Base-by-base conservation (phyloP, 2,329 filamentous ascomycete species). In the Scedosporium aurantiacum region DNA sequence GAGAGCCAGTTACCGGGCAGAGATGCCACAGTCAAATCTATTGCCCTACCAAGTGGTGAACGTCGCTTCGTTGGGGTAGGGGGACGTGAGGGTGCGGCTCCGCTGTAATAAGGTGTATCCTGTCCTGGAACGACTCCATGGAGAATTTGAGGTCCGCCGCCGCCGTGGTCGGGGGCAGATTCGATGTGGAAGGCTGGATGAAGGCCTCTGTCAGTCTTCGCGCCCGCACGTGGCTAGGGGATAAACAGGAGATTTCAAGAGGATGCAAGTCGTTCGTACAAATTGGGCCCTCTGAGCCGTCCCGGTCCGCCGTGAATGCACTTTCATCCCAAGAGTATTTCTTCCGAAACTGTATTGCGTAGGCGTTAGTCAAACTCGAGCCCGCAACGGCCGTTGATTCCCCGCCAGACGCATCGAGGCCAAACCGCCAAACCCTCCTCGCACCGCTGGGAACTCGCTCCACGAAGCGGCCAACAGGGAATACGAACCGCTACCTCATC, bases 11-110 rank as follows among this genome's bases (percentile, higher is more conserved):
- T 76, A 79, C 76, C 76, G 65, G 76, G 69, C 64, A 72, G 70
- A 60, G 76, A 72, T 60, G 72, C 70, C 27, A 74, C 71, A 61
- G 74, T 74, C 73, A 79, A 78, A 60, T 83, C 78, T 65, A 78
- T 72, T 64, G 81, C 72, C 66, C 73, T 80, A 69, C 78, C 75
- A 63, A 85, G 69, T 7, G 84, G 83, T 40, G 84, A 86, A 67
- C 76, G 77, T 64, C 79, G 79, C 63, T 80, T 81, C 54, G 79
- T 76, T 70, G 83, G 75, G 23, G 84, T 87, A 1, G 84, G 84
- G n/a, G 84, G 84, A 61, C 84, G 77, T 18, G 84, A 85, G 0
- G 82, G 81, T 4, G 80, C 79, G 28, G 73, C 74, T 7, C 72
- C 71, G 41, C 72, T 73, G 62, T 78, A 77, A 55, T 63, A 63